Evolutionary conservation across 2,329 filamentous ascomycete species (phyloP).

Genomic region (Paraphoma chrysanthemicola): DNA sequence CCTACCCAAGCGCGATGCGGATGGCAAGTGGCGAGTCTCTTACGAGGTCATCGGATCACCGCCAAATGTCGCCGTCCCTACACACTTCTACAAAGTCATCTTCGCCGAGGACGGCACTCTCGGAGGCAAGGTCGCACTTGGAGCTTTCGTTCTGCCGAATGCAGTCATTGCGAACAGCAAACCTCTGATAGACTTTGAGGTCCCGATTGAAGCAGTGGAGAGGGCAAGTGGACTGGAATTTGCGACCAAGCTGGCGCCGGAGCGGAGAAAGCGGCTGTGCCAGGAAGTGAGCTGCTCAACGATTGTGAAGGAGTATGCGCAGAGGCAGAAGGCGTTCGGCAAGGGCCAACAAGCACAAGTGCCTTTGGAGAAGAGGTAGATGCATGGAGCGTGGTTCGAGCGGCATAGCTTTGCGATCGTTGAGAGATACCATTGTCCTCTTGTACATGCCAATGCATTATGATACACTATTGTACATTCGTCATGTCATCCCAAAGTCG

Average conservation of each 20-base stretch:
- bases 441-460: not conserved
- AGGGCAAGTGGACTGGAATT: constrained; percentile 92
- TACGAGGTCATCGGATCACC: constrained; percentile 97
- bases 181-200: constrained; percentile 89
- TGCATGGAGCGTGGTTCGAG: constrained; percentile 12
- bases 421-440: not conserved
- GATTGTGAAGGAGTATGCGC: constrained; percentile 79
- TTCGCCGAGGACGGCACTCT: constrained; percentile 83
- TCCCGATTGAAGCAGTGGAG: constrained; percentile 91
- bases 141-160: constrained; percentile 95
- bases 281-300: constrained; percentile 85
- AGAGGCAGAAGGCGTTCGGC: constrained; percentile 59
- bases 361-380: constrained; percentile 2
- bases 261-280: constrained; percentile 80
- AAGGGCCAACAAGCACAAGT: constrained; percentile 20
- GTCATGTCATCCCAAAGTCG: not conserved
- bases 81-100: constrained; percentile 99
- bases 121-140: constrained; percentile 76
- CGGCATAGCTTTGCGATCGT: not conserved
- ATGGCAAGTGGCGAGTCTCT: constrained; percentile 93
- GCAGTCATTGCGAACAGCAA: constrained; percentile 86
- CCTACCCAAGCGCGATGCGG: constrained; percentile 82
- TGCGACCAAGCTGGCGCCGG: constrained; percentile 75
- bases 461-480: constrained; percentile 1
- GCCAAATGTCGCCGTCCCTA: constrained; percentile 93